Evolutionary conservation across 306 rosid genomes (phyloP).

Genomic region (Cajanus cajan): DNA sequence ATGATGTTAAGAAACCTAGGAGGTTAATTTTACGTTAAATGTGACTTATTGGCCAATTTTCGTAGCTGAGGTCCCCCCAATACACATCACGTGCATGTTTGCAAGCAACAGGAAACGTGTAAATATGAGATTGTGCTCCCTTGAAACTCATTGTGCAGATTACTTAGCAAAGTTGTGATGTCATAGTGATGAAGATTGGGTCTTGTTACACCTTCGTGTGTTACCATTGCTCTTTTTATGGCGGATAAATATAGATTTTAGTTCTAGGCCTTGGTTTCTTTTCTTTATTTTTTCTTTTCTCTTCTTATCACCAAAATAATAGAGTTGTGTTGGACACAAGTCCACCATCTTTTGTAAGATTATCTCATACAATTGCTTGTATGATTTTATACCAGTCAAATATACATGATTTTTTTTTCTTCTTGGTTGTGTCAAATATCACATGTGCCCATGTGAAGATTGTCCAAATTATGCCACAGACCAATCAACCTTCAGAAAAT

Average conservation of each 20-base stretch:
- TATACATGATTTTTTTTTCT: neutral
- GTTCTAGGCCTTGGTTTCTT: no score
- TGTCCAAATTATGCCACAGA: slow-evolving; percentile 1
- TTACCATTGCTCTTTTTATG: neutral
- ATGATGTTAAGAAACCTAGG: neutral
- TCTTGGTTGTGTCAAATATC: slow-evolving; percentile 18
- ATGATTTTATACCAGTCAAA: neutral
- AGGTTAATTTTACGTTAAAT: neutral
- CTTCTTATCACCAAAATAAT: neutral
- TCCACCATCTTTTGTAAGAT: neutral
- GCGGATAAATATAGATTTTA: neutral
- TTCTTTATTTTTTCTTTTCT: no score
- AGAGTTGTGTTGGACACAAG: neutral
- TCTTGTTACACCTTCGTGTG: neutral
- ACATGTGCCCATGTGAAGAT: slow-evolving; percentile 45
- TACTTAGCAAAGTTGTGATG: neutral
- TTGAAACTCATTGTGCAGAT: neutral
- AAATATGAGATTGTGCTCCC: neutral
- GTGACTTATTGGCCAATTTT: neutral
- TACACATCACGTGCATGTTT: slow-evolving; percentile 11
- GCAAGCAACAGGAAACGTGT: neutral
- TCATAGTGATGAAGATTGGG: neutral
- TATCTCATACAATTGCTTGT: neutral
- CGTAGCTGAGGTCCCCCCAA: neutral
- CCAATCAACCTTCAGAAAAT: neutral